phyloP scores from a whole-genome alignment of 306 rosid species.

The Prunus kanzakura region DNA sequence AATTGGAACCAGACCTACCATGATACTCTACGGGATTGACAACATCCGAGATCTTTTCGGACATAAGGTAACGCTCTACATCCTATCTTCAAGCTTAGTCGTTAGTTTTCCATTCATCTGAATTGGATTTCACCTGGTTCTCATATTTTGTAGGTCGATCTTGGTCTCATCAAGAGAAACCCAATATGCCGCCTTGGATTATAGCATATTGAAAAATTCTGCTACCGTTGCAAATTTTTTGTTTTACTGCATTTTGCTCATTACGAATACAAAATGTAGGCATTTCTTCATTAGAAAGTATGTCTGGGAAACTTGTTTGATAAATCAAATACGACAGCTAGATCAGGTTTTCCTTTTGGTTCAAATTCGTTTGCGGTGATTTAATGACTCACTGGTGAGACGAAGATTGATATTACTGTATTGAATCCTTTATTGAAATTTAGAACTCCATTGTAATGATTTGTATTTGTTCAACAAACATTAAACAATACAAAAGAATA shows the following conservation, averaged over 20 bases:
- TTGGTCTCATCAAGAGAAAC: constrained; percentile 80
- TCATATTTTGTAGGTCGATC: constrained; percentile 65
- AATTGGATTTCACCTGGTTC: not conserved
- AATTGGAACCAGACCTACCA: constrained; percentile 72
- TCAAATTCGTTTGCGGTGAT: too few species aligned
- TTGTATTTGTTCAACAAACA: too few species aligned
- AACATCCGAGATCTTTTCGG: constrained; percentile 96
- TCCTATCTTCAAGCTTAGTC: not conserved
- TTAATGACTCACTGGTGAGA: too few species aligned
- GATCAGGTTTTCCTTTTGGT: too few species aligned
- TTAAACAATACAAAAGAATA: too few species aligned
- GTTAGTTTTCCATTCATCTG: constrained; percentile 6
- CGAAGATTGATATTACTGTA: too few species aligned
- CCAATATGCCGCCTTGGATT: constrained; percentile 80
- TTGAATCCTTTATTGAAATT: too few species aligned
- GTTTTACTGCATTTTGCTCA: not conserved
- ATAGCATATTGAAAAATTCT: not conserved
- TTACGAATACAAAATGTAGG: not conserved
- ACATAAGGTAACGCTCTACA: constrained; percentile 55
- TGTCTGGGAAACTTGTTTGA: too few species aligned
- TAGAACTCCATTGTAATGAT: too few species aligned
- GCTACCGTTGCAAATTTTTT: not conserved
- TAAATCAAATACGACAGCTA: too few species aligned
- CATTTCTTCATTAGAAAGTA: too few species aligned
- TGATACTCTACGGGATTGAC: constrained; percentile 80